Percentiles rank a stretch among this genome's conserved stretches.
phyloP scores from a whole-genome alignment of 768 basidiomycete genomes.

The Boletus bicolor region DNA sequence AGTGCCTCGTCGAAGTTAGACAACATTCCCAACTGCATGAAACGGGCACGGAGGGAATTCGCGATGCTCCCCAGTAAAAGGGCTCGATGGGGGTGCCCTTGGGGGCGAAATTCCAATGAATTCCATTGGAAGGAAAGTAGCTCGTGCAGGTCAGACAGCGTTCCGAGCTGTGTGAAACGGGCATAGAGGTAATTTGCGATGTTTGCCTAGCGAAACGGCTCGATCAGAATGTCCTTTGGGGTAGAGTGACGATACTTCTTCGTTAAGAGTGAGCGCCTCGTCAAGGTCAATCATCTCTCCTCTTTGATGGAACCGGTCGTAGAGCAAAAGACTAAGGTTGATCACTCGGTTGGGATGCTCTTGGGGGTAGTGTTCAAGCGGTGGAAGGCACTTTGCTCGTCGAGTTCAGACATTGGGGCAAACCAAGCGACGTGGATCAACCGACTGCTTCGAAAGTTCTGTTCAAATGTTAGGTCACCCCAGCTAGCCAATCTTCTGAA shows the following conservation, averaged over 20 bases:
- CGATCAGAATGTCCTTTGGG: not conserved
- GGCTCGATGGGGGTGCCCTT: too few relatives aligned
- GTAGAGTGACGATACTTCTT: not conserved
- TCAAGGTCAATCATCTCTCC: not conserved
- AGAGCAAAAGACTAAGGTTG: not conserved
- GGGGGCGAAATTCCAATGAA: too few relatives aligned
- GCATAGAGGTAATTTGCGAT: too few relatives aligned
- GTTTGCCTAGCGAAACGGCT: not conserved
- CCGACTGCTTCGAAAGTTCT: not conserved
- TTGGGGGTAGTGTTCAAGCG: not conserved
- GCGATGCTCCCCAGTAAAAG: too few relatives aligned
- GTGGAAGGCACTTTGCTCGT: not conserved
- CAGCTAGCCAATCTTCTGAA: too few relatives aligned
- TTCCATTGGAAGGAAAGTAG: too few relatives aligned
- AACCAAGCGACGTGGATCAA: not conserved
- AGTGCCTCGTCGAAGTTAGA: too few relatives aligned
- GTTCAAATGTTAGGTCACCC: not conserved
- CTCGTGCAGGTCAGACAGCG: not conserved
- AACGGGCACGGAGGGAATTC: too few relatives aligned
- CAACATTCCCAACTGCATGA: too few relatives aligned
- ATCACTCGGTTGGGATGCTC: not conserved
- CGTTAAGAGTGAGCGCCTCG: not conserved
- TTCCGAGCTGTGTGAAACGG: too few relatives aligned
- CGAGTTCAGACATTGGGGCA: not conserved
- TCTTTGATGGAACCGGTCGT: not conserved